These are phyloP conservation scores for Rheum nobile DNA, from an alignment of 148 eudicot species.

Conservation along the genomic window DNA sequence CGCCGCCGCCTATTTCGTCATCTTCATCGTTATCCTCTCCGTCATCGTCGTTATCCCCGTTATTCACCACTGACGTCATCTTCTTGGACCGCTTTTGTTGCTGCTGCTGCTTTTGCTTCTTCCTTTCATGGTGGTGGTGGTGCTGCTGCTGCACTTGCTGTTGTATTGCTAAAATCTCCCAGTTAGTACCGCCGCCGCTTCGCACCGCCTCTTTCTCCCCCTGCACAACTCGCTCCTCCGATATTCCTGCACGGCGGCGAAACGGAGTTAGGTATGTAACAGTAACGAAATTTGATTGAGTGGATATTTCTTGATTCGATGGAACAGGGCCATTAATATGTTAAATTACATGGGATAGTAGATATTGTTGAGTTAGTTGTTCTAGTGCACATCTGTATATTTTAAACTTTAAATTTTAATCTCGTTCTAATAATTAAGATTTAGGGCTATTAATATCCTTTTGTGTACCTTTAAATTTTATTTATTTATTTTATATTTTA, in stretches of 20 bases:
- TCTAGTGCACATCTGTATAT: no score
- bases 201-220: constrained; percentile 68
- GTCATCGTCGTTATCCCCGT: constrained; percentile 27
- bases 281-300: no score
- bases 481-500: no score
- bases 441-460: no score
- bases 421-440: no score
- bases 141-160: constrained; percentile 8
- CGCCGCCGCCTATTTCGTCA: constrained; percentile 15
- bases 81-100: constrained; percentile 18
- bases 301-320: no score
- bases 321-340: no score
- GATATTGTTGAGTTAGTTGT: no score
- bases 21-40: constrained; percentile 27
- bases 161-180: constrained; percentile 44
- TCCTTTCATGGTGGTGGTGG: constrained; percentile 16
- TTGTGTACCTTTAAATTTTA: no score
- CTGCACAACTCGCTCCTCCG: constrained; percentile 80
- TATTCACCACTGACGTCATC: background rate
- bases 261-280: no score
- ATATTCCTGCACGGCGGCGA: constrained; percentile 31
- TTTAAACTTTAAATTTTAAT: no score
- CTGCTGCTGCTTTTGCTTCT: constrained; percentile 16
- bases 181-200: constrained; percentile 31
- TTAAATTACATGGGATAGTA: no score